These are phyloP conservation scores for Ascobolus immersus DNA, from an alignment of 495 filamentous ascomycete species.

Conservation along the genomic window DNA sequence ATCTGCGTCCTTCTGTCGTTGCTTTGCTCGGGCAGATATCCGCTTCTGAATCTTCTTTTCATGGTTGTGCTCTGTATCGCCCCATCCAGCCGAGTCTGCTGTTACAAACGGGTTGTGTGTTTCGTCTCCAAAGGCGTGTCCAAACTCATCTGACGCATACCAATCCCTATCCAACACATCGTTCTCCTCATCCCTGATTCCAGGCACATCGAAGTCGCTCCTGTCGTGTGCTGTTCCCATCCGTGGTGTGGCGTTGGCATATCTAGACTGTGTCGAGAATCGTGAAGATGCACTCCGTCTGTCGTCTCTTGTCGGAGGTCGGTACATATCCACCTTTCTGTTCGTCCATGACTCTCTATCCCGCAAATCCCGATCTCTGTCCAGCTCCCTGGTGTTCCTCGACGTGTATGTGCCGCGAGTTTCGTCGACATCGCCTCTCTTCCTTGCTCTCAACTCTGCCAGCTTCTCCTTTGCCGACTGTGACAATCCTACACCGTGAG, in stretches of 20 bases:
- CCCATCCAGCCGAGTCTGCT: no score
- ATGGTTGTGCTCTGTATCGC: constrained; percentile 23
- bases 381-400: background rate
- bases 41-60: constrained; percentile 49
- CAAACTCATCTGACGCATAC: constrained; percentile 57
- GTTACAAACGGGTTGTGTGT: constrained; percentile 41
- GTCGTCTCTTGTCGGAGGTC: constrained; percentile 10
- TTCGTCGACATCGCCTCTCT: constrained; percentile 4
- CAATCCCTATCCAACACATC: constrained; percentile 66
- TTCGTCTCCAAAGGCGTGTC: constrained; percentile 58
- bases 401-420: constrained; percentile 3
- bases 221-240: constrained; percentile 13
- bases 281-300: constrained; percentile 12
- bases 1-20: constrained; percentile 83
- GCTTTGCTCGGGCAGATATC: constrained; percentile 43
- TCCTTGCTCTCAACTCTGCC: constrained; percentile 3
- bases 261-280: constrained; percentile 12
- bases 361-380: background rate
- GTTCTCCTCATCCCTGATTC: constrained; percentile 18
- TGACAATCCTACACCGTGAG: constrained; percentile 12
- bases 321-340: constrained; percentile 11
- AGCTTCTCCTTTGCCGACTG: constrained; percentile 12
- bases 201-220: constrained; percentile 7
- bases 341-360: background rate
- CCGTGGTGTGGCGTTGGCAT: constrained; percentile 10